Evolutionary conservation across 163 green algal species (phyloP), one percentile per base, ranked within the genome.

Genomic region (Chlorella variabilis): DNA sequence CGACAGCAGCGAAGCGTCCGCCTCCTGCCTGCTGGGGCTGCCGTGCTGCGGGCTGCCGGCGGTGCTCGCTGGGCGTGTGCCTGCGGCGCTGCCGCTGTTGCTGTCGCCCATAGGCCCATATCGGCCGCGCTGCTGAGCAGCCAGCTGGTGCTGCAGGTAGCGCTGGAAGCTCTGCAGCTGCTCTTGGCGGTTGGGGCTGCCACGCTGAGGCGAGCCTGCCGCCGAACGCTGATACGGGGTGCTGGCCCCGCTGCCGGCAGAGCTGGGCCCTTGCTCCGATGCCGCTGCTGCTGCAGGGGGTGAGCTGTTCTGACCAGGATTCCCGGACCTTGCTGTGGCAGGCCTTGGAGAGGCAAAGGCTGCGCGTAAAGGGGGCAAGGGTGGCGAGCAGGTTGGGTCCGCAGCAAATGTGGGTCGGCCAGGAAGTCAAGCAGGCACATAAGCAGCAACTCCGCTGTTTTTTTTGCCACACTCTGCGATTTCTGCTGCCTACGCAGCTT

Each of bases 111-210:
- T 15, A 29, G 20, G 38, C 39, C 58, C 58, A 17, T 36, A 71
- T 17, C 74, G 74, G n/a, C 74, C 58, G 29, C 51, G 74, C 71
- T 78, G 71, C 71, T 78, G 71, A 33, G 33, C 33, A 9, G 25
- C 23, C 34, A 78, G 71, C 36, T 78, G 71, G 34, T 71, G 58
- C 58, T 73, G 58, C n/a, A 71, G 29, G 58, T 81, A 71, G 0
- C 29, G 58, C 39, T 71, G 61, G 74, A 81, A 73, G n/a, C 36
- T 71, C 7, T 71, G 58, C 58, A 71, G 41, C 58, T 71, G 74
- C 29, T 81, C 38, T 58, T 73, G 58, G n/a, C 58, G 58, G 39
- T 51, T 42, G 39, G 59, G 58, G 29, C 58, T 63, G 59, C 58
- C 58, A 0, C 58, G 58, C 39, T 49, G 58, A 1, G 71, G 51